Percentiles rank a stretch among this genome's conserved stretches.
These are phyloP conservation scores for Suillus variegatus DNA, from an alignment of 768 basidiomycete species.

Conservation along the genomic window DNA sequence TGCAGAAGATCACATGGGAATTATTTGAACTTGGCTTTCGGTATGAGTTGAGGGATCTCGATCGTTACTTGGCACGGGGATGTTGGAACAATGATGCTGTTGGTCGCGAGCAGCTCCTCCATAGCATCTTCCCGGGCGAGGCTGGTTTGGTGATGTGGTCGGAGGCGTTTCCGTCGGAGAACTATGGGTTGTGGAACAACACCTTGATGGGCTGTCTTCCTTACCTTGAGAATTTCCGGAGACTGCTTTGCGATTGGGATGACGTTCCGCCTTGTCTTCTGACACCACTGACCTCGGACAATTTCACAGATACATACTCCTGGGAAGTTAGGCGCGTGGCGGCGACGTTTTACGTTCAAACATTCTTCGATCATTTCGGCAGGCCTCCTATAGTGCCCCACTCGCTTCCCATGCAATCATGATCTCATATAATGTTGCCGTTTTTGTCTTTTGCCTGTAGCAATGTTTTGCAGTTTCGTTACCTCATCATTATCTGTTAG, in stretches of 20 bases:
- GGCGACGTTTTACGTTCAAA: background rate
- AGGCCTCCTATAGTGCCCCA: background rate
- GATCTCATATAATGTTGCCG: background rate
- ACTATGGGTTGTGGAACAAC: background rate
- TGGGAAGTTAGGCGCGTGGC: background rate
- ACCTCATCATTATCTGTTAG: background rate
- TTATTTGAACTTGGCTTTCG: constrained; percentile 21
- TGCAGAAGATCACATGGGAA: constrained; percentile 21
- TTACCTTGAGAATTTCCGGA: constrained; percentile 1
- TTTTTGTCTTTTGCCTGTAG: background rate
- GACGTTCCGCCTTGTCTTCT: background rate
- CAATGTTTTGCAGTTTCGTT: background rate
- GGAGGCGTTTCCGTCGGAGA: background rate
- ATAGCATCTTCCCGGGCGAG: constrained; percentile 6
- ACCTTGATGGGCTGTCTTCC: background rate
- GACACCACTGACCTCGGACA: background rate
- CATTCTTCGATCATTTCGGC: constrained; percentile 10
- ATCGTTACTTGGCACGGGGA: constrained; percentile 3
- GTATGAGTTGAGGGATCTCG: constrained; percentile 20
- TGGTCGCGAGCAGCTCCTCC: background rate
- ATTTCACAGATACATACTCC: background rate
- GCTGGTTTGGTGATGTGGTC: constrained; percentile 10
- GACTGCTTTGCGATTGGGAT: constrained; percentile 8
- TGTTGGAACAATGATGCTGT: background rate
- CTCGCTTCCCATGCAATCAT: constrained; percentile 5